Conservation (phyloP, 371 early-diverging fungal species). For the Ordospora pajunii region DNA sequence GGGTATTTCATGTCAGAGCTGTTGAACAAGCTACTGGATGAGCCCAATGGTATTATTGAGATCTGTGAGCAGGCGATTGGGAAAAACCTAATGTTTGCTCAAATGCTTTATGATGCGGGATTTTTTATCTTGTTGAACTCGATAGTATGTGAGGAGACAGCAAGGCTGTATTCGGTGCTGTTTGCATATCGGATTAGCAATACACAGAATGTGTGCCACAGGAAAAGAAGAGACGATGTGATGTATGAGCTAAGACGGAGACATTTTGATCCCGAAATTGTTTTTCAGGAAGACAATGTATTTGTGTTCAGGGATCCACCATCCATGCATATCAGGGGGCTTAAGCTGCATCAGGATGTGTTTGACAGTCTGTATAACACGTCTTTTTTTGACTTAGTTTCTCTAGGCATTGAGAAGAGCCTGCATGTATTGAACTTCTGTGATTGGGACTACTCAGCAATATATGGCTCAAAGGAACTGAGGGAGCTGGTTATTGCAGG, state of each 20-base stretch:
- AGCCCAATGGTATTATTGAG: background rate
- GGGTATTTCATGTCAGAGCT: conserved; percentile 13
- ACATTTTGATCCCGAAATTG: conserved; percentile 37
- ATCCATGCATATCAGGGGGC: background rate
- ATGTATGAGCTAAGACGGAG: conserved; percentile 39
- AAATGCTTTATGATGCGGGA: conserved; percentile 21
- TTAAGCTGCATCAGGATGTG: conserved; percentile 11
- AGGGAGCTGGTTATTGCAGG: background rate
- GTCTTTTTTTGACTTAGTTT: conserved; percentile 12
- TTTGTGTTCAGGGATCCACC: conserved; percentile 13
- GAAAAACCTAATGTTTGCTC: background rate
- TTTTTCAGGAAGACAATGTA: conserved; percentile 25
- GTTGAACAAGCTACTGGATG: conserved; percentile 4
- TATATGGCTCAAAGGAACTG: background rate
- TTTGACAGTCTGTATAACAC: conserved; percentile 25
- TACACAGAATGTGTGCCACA: background rate
- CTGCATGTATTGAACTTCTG: conserved; percentile 25
- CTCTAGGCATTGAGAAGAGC: background rate
- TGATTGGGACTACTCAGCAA: background rate
- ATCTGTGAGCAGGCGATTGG: background rate
- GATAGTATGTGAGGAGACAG: conserved; percentile 6
- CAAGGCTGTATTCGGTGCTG: conserved; percentile 23
- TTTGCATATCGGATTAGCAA: conserved; percentile 5
- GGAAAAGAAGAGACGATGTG: background rate
- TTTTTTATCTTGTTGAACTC: conserved; percentile 38